Conservation (phyloP, 2,329 filamentous ascomycete species). For the Cladophialophora exuberans region DNA sequence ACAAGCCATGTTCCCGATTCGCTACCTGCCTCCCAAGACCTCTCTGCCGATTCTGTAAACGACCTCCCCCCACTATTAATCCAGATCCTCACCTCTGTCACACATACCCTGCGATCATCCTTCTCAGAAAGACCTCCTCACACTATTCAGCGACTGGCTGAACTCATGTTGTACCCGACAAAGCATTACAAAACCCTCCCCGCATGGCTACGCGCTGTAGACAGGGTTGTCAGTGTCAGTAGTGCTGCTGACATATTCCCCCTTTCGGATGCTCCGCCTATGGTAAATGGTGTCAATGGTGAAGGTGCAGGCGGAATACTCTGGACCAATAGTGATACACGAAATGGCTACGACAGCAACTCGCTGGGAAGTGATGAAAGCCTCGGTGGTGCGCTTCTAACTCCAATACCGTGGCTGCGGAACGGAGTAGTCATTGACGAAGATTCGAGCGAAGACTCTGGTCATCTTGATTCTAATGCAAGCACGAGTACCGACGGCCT, state of each 20-base stretch:
- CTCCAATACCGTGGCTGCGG: constrained; percentile 87
- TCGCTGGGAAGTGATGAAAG: constrained; percentile 81
- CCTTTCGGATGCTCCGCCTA: constrained; percentile 64
- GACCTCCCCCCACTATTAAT: constrained; percentile 66
- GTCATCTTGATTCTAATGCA: constrained; percentile 17
- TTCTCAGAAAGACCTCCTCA: constrained; percentile 82
- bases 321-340: constrained; percentile 40
- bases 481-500: constrained; percentile 21
- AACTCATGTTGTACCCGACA: constrained; percentile 77
- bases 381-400: constrained; percentile 85
- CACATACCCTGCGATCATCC: constrained; percentile 61
- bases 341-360: constrained; percentile 32
- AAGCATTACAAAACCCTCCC: constrained; percentile 80
- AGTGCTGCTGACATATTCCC: constrained; percentile 81
- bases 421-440: constrained; percentile 39
- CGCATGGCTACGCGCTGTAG: constrained; percentile 85
- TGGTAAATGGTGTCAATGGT: constrained; percentile 65
- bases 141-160: constrained; percentile 87
- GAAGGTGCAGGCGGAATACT: constrained; percentile 38
- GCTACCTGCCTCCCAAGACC: constrained; percentile 47
- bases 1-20: constrained; percentile 48
- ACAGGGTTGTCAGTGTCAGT: constrained; percentile 87
- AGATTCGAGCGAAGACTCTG: constrained; percentile 26
- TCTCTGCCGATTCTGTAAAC: constrained; percentile 42
- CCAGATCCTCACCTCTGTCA: constrained; percentile 64